Base-by-base conservation (phyloP, 768 basidiomycete genomes). In the Mycena haematopus region DNA sequence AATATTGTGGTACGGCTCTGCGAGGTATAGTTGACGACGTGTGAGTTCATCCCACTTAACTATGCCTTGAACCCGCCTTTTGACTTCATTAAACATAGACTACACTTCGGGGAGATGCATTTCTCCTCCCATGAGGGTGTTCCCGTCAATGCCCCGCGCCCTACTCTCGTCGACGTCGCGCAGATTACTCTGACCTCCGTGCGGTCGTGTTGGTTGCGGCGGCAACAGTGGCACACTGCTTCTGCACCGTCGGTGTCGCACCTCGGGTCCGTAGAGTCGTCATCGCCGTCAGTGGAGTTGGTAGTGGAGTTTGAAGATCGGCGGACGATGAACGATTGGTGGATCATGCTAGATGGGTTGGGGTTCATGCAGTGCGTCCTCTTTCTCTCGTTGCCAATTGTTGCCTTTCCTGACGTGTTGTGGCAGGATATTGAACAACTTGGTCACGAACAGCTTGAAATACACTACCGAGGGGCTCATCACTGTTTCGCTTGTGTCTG, bases 81-180 rank as follows among this genome's bases (percentile, higher is more conserved):
- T 46, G 2, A 9, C 8, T 22, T 52, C 29, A 4, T 19, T 36
- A 17, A 6, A 21, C 19, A 1, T 24, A 64, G 63, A 11, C 58
- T 64, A 40, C 57, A 64, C 22, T 64, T 55, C 13, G 63, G 63
- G 9, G 58, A 64, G 53, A 59, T 64, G 63, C 56, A 49, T n/a
- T 15, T 31, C 29, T 31, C 29, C 29, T 31, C 38, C 1, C 40
- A 40, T 6, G 27, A 27, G 1, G 38, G 25, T 3, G 21, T 4
- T 22, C 17, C 46, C 3, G 11, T 6, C 29, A n/a, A 6, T 24
- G 22, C 21, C 3, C 22, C 51, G 19, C 63, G 36, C 1, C 52
- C 45, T 10, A 36, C 24, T 11, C 46, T 36, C 13, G 52, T 59
- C 5, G 63, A 64, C 27, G 47, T 64, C 27, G 36, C 42, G 1